phyloP scores from a whole-genome alignment of 306 rosid species.

The Ormosia emarginata region DNA sequence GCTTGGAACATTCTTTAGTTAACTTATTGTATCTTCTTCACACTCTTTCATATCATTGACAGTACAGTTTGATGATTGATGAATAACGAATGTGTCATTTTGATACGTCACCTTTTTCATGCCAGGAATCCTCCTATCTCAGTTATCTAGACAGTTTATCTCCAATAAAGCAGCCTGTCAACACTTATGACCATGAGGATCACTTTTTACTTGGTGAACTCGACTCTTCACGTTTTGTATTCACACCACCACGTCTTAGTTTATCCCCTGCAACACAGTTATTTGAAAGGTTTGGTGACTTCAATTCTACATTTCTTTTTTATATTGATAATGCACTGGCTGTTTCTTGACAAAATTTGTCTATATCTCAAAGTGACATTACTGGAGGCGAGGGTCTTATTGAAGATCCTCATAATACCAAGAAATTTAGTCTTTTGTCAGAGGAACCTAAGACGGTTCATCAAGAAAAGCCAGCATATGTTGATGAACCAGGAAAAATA shows the following conservation, averaged over 20 bases:
- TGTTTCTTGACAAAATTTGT: background rate
- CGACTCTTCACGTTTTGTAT: constrained; percentile 7
- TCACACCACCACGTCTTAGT: constrained; percentile 37
- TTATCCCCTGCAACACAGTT: background rate
- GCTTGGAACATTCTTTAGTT: no score
- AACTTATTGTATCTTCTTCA: background rate
- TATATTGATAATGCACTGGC: background rate
- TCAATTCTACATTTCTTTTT: background rate
- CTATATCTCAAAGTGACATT: background rate
- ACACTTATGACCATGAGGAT: constrained; percentile 21
- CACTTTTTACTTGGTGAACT: constrained; percentile 16
- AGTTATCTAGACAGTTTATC: constrained; percentile 32
- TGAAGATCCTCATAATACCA: constrained; percentile 21
- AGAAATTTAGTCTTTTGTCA: background rate
- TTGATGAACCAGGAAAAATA: background rate
- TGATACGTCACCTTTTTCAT: background rate
- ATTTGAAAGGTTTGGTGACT: constrained; percentile 24
- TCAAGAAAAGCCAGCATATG: background rate
- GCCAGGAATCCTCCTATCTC: constrained; percentile 46
- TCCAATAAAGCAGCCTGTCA: constrained; percentile 30
- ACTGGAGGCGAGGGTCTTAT: background rate
- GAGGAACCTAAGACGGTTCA: background rate
- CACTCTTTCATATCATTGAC: background rate
- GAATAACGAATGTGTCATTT: background rate
- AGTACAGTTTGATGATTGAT: background rate